Conservation (phyloP, 495 filamentous ascomycete genomes). For the Tetracladium setigerum region DNA sequence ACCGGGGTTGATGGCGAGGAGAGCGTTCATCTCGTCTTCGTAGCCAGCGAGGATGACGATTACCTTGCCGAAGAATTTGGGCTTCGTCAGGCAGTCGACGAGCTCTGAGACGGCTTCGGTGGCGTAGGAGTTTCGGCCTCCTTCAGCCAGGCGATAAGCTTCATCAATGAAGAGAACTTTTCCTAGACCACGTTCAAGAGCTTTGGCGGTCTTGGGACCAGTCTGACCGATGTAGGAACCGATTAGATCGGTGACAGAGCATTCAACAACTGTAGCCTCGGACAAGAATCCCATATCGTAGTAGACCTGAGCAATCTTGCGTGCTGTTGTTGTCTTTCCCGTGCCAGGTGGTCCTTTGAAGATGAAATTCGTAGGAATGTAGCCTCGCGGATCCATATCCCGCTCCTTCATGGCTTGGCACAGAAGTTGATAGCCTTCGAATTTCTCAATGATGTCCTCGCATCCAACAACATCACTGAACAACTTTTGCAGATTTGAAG, state of each 20-base stretch:
- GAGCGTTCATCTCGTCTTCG: constrained; percentile 57
- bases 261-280: constrained; percentile 27
- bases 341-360: constrained; percentile 56
- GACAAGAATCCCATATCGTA: constrained; percentile 38
- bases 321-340: constrained; percentile 40
- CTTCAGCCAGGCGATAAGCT: constrained; percentile 47
- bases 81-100: constrained; percentile 54
- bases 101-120: constrained; percentile 60
- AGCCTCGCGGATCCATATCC: constrained; percentile 47
- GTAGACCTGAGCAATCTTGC: constrained; percentile 33
- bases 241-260: constrained; percentile 32
- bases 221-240: constrained; percentile 49
- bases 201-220: constrained; percentile 49
- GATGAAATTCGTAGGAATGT: constrained; percentile 53
- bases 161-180: constrained; percentile 59
- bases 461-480: constrained; percentile 60
- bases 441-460: constrained; percentile 47
- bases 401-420: constrained; percentile 39
- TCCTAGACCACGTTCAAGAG: constrained; percentile 47
- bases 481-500: constrained; percentile 43
- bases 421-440: constrained; percentile 53
- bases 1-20: constrained; percentile 56
- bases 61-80: constrained; percentile 51
- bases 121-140: constrained; percentile 31
- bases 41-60: constrained; percentile 74